phyloP scores from a whole-genome alignment of 148 eudicot species.

The Rhododendron ovatum region DNA sequence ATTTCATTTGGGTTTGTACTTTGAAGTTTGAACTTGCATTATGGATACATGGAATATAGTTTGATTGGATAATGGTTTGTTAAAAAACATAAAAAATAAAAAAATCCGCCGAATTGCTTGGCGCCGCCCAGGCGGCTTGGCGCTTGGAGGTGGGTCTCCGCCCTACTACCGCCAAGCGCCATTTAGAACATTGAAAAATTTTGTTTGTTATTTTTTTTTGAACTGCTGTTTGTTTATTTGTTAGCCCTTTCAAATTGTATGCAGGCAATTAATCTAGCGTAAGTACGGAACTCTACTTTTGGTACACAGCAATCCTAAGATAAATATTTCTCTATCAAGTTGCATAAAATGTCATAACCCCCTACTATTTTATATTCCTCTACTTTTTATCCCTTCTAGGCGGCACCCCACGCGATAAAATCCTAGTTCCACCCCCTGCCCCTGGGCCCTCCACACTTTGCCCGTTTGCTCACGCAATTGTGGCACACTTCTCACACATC shows the following conservation, averaged over 20 bases:
- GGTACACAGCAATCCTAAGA: not conserved
- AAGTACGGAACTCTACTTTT: not conserved
- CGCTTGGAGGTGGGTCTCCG: too few relatives aligned
- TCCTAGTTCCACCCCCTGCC: not conserved
- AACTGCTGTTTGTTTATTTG: not conserved
- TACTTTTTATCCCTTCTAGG: too few relatives aligned
- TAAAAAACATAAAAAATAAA: too few relatives aligned
- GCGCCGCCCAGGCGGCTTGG: too few relatives aligned
- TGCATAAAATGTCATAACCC: not conserved
- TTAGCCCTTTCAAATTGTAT: not conserved
- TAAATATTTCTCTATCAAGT: not conserved
- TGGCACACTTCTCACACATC: not conserved
- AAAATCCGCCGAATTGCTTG: too few relatives aligned
- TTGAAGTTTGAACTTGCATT: too few relatives aligned
- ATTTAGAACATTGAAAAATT: too few relatives aligned
- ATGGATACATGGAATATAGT: too few relatives aligned
- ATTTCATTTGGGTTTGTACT: too few relatives aligned
- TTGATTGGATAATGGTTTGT: too few relatives aligned
- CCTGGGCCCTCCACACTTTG: not conserved
- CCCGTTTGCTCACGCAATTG: not conserved
- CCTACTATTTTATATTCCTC: too few relatives aligned
- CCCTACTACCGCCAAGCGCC: too few relatives aligned
- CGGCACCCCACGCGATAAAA: not conserved
- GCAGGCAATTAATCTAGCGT: not conserved
- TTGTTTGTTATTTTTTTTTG: not conserved